Base-by-base conservation (phyloP, 768 basidiomycete species). In the Phanerochaete sordida region DNA sequence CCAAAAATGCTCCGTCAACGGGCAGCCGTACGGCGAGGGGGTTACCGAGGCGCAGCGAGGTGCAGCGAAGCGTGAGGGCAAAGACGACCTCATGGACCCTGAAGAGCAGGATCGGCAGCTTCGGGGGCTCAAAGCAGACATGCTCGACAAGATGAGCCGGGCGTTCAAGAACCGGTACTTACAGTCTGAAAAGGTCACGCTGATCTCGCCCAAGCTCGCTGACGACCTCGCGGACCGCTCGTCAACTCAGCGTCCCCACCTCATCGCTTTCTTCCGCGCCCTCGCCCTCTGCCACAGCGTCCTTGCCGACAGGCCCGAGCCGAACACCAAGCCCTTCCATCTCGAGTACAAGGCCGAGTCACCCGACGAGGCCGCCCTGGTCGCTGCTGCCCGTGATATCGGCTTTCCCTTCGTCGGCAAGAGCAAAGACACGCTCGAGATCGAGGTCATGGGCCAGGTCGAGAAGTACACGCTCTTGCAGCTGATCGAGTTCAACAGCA, bases 271-370 rank as follows among this genome's bases (percentile, higher is more conserved):
- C 77, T 98, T 96, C 79, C 86, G 92, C n/a, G 93, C 93, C 0
- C 79, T 98, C n/a, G 91, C 95, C 0, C 70, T 98, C 19, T 98
- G 96, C 68, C 96, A 98, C 70, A 90, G 86, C 16, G 96, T 97
- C 46, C 81, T 98, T 12, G 81, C 93, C 0, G 94, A 96, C 64
- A 81, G 77, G 55, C 83, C 90, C 0, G 86, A 90, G 31, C 82
- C 85, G 1, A 70, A 79, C 57, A 75, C 75, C 24, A 73, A 84
- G 3, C 90, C 92, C 0, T 84, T 81, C 69, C 70, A 76, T 9
- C 69, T 96, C 57, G 84, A 89, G 60, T 98, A 98, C 79, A 98
- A 98, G 74, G 96, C 96, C 3, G 95, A 99, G 75, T 92, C 90
- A 3, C 95, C 94, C 0, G 95, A 98, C 68, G 96, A 98, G 71